Evolutionary conservation across 208 protist genomes (phyloP), one percentile per base, ranked within the genome.

Genomic region (Wallacemonas rigidus): DNA sequence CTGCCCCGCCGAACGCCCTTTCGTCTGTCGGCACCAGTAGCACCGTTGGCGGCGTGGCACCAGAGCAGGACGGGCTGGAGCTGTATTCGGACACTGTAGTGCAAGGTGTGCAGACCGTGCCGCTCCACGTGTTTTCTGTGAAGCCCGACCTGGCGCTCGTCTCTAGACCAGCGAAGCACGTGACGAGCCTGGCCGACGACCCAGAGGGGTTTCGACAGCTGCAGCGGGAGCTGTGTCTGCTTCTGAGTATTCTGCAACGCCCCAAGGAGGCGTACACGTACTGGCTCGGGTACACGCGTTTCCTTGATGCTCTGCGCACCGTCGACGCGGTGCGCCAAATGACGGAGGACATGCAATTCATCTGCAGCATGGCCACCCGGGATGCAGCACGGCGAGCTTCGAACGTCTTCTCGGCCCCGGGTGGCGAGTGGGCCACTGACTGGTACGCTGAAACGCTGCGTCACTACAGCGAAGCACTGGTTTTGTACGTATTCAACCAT

Each of bases 401-500:
- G 3, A 65, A 44, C 41, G 60, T 50, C 40, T 65, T 65, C 36
- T 45, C 60, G 11, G 36, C 36, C 4, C n/a, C 12, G 7, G n/a
- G 12, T 26, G 60, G 41, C n/a, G 38, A 44, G 4, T 14, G 43
- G 12, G 41, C 6, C 9, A 36, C 12, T 4, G 60, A 65, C 8
- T 11, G 15, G 11, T 69, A 57, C 64, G 64, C 43, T 3, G 5
- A 17, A 3, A 8, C 65, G 9, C 54, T 73, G 38, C 55, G 69
- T 3, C 36, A 26, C 3, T 73, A 73, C 45, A 56, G 45, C 26
- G 69, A 73, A 15, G 69, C 54, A 3, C 69, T 69, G 5, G 48
- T 69, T 4, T 17, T 69, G 48, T 69, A 69, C 51, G 64, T 69
- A 12, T 71, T 71, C 67, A 61, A 61, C 51, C 51, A 58, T 9